Evolutionary conservation across 331 rosid genomes (phyloP).

Genomic region (Telfairia occidentalis): DNA sequence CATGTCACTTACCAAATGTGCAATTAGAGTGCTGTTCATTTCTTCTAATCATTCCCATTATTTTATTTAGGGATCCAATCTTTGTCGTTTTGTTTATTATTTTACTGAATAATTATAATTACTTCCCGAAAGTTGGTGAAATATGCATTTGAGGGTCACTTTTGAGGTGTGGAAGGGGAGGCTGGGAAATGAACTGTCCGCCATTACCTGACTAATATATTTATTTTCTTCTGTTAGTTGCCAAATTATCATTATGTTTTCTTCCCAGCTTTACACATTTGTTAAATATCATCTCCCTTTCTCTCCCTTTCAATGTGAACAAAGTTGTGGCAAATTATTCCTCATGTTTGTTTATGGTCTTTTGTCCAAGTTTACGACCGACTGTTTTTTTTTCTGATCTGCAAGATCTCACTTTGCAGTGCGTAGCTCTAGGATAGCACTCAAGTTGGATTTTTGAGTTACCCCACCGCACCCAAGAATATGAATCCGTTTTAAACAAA

Average conservation of each 20-base stretch:
- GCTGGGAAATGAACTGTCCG: constrained; percentile 14
- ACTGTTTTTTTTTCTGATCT: constrained; percentile 1
- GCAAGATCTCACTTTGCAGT: constrained; percentile 12
- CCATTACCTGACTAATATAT: constrained; percentile 15
- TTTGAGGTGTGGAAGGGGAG: constrained; percentile 7
- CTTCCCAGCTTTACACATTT: constrained; percentile 10
- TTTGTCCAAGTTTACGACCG: constrained; percentile 7
- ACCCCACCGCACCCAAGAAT: constrained; percentile 9
- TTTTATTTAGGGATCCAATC: background rate
- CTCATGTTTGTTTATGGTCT: background rate
- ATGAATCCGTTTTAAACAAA: background rate
- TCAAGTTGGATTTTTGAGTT: constrained; percentile 9
- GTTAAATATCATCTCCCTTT: background rate
- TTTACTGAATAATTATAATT: constrained; percentile 6
- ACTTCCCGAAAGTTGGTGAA: background rate
- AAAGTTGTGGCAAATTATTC: background rate
- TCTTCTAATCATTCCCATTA: background rate
- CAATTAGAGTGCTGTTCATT: background rate
- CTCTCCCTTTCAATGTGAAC: constrained; percentile 6
- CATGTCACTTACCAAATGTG: constrained; percentile 1
- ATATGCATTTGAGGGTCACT: constrained; percentile 1
- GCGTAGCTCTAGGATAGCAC: constrained; percentile 11
- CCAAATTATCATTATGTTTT: constrained; percentile 11
- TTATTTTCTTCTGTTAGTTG: constrained; percentile 1
- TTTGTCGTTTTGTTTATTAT: constrained; percentile 13